Evolutionary conservation across 495 filamentous ascomycete species (phyloP), one percentile per base, ranked within the genome.

Genomic region (Neurospora intermedia): DNA sequence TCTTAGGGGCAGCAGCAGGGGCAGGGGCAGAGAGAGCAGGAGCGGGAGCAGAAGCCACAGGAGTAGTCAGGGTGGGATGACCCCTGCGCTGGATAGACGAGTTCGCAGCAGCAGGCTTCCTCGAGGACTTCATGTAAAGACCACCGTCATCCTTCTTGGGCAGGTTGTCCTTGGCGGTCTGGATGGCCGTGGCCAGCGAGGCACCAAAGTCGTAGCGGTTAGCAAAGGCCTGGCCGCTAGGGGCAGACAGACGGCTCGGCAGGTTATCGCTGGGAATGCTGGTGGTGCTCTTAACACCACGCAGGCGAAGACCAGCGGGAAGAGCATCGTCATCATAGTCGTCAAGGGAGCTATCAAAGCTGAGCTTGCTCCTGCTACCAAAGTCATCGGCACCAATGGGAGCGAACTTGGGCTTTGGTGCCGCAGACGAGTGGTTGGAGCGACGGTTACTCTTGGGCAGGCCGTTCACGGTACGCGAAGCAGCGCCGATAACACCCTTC

Each of bases 121-220:
- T 78, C 45, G 80, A 80, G 62, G 82, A 78, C 84, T 84, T 87
- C 84, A 86, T 84, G 76, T 85, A 83, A 41, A 85, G 75, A 66
- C 78, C 79, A 66, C 78, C 79, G 80, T 88, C 85, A 23, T 84
- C 80, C 77, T 86, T 84, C 69, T 86, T 84, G 43, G 83, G 83
- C 43, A 86, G 75, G 18, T 83, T 80, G 23, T 83, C 82, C 78
- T 90, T 91, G 74, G 83, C 89, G 75, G 81, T 89, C 73, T 89
- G 88, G 76, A 96, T 92, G n/a, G 94, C 94, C 11, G 93, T 92
- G 69, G 85, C 90, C 43, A 98, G 86, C 1, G 96, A 98, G 43
- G 92, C 92, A 66, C 91, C 89, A 78, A 99, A 98, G 81, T 98
- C 94, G 80, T 99, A 99, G 48, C 96, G 90, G 78, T 92, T 93